Evolutionary conservation across 1,139 yeast species (phyloP).

Genomic region (Meyerozyma sp.): DNA sequence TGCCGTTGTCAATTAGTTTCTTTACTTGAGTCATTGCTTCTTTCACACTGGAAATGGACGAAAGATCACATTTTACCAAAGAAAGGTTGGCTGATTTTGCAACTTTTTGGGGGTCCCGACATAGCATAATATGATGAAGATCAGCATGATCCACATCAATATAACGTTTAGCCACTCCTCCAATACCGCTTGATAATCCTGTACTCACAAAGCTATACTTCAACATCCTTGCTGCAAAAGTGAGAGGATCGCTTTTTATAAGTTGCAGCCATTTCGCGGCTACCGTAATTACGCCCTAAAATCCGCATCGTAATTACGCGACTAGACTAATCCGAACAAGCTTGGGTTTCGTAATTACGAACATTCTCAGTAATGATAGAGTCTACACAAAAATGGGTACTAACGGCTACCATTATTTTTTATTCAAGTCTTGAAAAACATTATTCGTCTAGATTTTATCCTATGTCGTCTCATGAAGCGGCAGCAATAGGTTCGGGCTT

Average conservation of each 20-base stretch:
- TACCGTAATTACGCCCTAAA: neutral
- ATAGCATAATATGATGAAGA: neutral
- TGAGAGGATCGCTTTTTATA: neutral
- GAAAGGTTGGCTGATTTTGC: neutral
- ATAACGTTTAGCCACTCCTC: neutral
- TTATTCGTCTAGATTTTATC: too few relatives aligned
- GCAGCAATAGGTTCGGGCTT: neutral
- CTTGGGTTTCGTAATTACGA: too few relatives aligned
- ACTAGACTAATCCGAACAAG: too few relatives aligned
- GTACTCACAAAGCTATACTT: neutral
- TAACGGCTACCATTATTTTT: too few relatives aligned
- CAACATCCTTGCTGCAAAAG: neutral
- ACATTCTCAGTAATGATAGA: too few relatives aligned
- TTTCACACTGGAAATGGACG: slow-evolving; percentile 3
- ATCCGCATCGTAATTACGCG: too few relatives aligned
- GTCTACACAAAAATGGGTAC: too few relatives aligned
- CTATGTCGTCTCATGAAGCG: too few relatives aligned
- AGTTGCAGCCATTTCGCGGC: neutral
- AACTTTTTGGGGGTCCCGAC: slow-evolving; percentile 1
- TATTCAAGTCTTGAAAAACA: too few relatives aligned
- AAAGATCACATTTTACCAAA: slow-evolving; percentile 5
- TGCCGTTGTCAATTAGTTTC: neutral
- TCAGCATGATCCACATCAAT: neutral
- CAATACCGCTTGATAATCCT: neutral
- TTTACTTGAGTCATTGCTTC: slow-evolving; percentile 2